These are phyloP conservation scores for Saccharum officinarum DNA, from an alignment of 176 grass and related monocot species.

Conservation along the genomic window DNA sequence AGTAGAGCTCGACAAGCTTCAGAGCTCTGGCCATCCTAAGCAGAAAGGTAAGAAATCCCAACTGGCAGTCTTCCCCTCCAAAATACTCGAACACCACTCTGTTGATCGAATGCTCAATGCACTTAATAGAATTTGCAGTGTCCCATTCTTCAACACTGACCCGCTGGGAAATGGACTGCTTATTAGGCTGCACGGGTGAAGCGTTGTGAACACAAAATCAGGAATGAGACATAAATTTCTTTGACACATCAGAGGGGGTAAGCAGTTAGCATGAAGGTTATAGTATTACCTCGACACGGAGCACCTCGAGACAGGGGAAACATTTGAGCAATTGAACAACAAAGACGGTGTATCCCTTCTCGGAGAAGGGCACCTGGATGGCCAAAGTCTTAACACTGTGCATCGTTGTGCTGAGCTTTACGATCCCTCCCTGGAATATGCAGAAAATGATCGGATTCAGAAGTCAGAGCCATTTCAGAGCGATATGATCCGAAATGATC, in stretches of 20 bases:
- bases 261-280: not conserved
- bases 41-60: conserved; percentile 36
- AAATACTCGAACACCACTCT: conserved; percentile 42
- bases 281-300: conserved; percentile 26
- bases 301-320: conserved; percentile 47
- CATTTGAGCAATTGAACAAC: conserved; percentile 44
- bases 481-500: not conserved
- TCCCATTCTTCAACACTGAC: conserved; percentile 27
- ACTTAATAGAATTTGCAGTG: conserved; percentile 27
- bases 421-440: conserved; percentile 41
- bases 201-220: not conserved
- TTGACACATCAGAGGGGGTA: not conserved
- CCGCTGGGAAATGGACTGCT: not conserved
- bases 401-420: conserved; percentile 32
- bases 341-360: conserved; percentile 25
- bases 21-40: conserved; percentile 38
- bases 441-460: not conserved
- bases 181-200: conserved; percentile 36
- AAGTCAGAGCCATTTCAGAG: not conserved
- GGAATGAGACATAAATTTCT: not conserved
- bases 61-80: conserved; percentile 26
- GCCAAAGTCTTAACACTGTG: conserved; percentile 42
- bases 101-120: conserved; percentile 35
- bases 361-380: conserved; percentile 42
- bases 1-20: conserved; percentile 29